Evolutionary conservation across 2,329 filamentous ascomycete species (phyloP).

Genomic region (Neofusicoccum parvum): DNA sequence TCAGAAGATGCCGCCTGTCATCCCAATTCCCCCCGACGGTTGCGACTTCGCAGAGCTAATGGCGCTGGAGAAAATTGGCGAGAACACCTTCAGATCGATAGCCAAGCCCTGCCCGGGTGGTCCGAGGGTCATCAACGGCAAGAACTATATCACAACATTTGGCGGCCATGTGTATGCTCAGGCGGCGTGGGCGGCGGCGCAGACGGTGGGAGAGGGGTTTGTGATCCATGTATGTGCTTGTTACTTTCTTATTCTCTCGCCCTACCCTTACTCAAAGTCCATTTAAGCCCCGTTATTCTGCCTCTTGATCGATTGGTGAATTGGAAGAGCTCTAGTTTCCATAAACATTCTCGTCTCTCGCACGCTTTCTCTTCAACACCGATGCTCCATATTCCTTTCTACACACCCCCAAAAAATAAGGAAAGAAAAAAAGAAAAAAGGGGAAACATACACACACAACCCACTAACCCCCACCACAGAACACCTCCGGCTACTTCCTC

Average conservation of each 20-base stretch:
- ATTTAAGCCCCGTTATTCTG: too few relatives aligned
- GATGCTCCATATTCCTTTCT: neutral
- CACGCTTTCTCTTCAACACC: neutral
- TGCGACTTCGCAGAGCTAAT: conserved; percentile 42
- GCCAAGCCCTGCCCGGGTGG: neutral
- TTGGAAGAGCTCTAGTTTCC: too few relatives aligned
- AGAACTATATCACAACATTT: conserved; percentile 49
- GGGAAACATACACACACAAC: neutral
- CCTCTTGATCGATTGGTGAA: too few relatives aligned
- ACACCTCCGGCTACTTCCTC: conserved; percentile 31
- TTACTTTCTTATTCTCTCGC: conserved; percentile 22
- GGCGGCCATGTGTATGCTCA: conserved; percentile 61
- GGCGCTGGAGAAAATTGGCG: conserved; percentile 44
- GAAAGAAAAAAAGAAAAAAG: neutral
- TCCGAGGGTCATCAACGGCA: conserved; percentile 29
- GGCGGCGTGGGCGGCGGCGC: conserved; percentile 57
- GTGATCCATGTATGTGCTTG: conserved; percentile 51
- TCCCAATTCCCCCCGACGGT: neutral
- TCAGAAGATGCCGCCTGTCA: neutral
- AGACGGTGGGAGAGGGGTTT: conserved; percentile 54
- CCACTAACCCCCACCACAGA: neutral
- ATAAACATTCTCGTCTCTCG: too few relatives aligned
- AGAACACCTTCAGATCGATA: conserved; percentile 40
- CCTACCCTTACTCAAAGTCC: too few relatives aligned
- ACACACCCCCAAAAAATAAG: too few relatives aligned